Evolutionary conservation across 148 eudicot genomes (phyloP).

Genomic region (Euryodendron excelsum): DNA sequence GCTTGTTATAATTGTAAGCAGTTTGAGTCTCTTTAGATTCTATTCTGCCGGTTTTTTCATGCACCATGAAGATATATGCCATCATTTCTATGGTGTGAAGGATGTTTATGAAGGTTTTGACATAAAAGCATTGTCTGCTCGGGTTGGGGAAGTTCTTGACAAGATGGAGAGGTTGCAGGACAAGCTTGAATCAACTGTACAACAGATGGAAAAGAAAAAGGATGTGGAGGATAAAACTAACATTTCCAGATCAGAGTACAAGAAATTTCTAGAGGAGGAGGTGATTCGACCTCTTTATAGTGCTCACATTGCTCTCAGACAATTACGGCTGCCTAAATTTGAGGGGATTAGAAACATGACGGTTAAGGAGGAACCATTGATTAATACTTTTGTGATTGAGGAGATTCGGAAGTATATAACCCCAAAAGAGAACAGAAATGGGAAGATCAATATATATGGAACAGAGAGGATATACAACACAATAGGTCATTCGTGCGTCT

Average conservation of each 20-base stretch:
- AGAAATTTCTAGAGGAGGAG: constrained; percentile 74
- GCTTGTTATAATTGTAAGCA: constrained; percentile 68
- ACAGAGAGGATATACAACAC: constrained; percentile 63
- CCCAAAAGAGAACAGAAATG: constrained; percentile 73
- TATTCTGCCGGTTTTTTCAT: constrained; percentile 83
- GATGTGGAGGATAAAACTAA: constrained; percentile 28
- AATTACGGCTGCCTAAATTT: constrained; percentile 62
- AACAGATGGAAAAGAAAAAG: constrained; percentile 60
- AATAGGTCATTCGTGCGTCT: constrained; percentile 88
- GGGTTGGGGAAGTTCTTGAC: constrained; percentile 74
- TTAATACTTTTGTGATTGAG: constrained; percentile 70
- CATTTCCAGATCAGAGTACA: constrained; percentile 58
- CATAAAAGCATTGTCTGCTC: constrained; percentile 49
- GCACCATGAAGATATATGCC: constrained; percentile 68
- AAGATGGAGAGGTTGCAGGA: constrained; percentile 72
- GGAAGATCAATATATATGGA: constrained; percentile 66
- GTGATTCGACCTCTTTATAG: constrained; percentile 72
- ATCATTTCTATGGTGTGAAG: constrained; percentile 53
- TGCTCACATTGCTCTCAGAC: constrained; percentile 90
- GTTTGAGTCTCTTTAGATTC: constrained; percentile 64
- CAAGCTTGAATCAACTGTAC: constrained; percentile 68
- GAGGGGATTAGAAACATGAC: constrained; percentile 43
- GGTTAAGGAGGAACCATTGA: constrained; percentile 71
- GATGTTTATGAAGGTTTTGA: constrained; percentile 53
- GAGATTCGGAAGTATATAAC: constrained; percentile 95